phyloP scores from a whole-genome alignment of 2,329 filamentous ascomycete species.

The Neoarthrinium moseri region DNA sequence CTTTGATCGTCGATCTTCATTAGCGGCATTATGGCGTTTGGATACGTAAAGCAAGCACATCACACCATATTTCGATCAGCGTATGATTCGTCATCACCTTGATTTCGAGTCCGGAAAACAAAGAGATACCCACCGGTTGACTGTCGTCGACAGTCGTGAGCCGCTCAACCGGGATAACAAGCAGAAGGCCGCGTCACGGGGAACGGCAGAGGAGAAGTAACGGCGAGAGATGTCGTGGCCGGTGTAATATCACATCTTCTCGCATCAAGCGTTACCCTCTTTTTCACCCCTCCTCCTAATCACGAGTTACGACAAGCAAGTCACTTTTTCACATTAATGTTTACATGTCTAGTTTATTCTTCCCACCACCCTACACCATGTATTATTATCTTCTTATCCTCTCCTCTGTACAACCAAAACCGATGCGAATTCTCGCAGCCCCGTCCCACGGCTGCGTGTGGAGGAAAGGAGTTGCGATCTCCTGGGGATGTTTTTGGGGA shows the following conservation, averaged over 20 bases:
- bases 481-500: no score
- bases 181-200: neutral
- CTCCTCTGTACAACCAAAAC: slow-evolving; percentile 26
- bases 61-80: slow-evolving; percentile 4
- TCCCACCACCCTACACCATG: slow-evolving; percentile 15
- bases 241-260: slow-evolving; percentile 1
- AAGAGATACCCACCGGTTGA: slow-evolving; percentile 12
- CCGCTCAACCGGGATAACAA: slow-evolving; percentile 7
- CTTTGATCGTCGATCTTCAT: neutral
- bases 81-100: neutral
- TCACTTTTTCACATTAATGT: slow-evolving; percentile 29
- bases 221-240: neutral
- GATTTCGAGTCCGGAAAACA: slow-evolving; percentile 8
- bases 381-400: slow-evolving; percentile 22
- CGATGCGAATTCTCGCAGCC: slow-evolving; percentile 18
- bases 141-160: no score
- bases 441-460: slow-evolving; percentile 25
- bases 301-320: slow-evolving; percentile 25
- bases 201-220: neutral
- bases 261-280: neutral
- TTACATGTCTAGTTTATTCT: slow-evolving; percentile 29
- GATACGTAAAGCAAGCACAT: neutral
- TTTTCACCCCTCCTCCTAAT: no score
- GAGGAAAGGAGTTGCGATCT: no score
- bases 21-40: neutral